Percentiles rank a stretch among this genome's conserved stretches.
Conservation (phyloP, 331 rosid genomes). For the Acacia concinna region DNA sequence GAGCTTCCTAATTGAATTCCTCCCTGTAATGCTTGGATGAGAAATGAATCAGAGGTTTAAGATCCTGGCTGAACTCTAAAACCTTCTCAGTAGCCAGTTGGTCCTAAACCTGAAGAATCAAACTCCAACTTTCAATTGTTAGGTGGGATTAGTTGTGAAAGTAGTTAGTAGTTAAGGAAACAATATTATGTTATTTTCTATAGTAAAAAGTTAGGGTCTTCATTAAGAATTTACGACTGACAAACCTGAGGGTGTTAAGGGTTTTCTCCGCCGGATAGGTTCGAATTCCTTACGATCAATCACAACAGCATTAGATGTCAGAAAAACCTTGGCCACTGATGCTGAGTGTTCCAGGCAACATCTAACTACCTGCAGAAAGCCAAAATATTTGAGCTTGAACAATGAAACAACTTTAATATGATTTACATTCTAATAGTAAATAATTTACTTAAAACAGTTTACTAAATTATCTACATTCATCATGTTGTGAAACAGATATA, state of each 20-base stretch:
- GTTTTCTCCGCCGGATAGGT: constrained; percentile 43
- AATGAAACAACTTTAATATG: background rate
- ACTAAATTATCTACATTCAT: background rate
- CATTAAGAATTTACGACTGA: background rate
- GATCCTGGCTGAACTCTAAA: constrained; percentile 4
- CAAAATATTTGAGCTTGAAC: constrained; percentile 1
- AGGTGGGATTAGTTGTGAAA: background rate
- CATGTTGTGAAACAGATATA: constrained; percentile 22
- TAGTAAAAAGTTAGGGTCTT: background rate
- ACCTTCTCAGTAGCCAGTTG: constrained; percentile 42
- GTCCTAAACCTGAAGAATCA: constrained; percentile 51
- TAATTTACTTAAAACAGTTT: background rate
- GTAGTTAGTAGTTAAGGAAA: background rate
- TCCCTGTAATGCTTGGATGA: background rate
- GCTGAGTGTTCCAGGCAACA: constrained; percentile 94
- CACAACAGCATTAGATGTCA: constrained; percentile 84
- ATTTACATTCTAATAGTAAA: background rate
- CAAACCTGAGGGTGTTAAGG: constrained; percentile 47
- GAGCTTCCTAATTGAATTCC: background rate
- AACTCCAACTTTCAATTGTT: background rate
- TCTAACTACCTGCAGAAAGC: constrained; percentile 72
- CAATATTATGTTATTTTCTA: background rate
- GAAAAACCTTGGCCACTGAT: constrained; percentile 78
- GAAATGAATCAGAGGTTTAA: background rate
- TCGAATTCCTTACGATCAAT: constrained; percentile 54